Evolutionary conservation across 2,329 filamentous ascomycete genomes (phyloP).

Genomic region (Ophiostoma sp.): DNA sequence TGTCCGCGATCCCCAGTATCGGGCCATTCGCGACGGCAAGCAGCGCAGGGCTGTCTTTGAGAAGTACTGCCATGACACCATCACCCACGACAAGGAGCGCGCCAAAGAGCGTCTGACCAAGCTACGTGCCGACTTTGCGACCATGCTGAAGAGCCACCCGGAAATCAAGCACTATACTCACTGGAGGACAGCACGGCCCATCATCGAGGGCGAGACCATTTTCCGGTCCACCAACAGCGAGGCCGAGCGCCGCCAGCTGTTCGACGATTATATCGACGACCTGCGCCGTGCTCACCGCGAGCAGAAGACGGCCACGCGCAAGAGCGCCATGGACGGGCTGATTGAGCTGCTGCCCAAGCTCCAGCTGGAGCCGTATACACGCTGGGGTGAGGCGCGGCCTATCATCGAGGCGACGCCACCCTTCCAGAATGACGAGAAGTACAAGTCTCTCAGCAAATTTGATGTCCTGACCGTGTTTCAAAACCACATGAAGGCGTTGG

Average conservation of each 20-base stretch:
- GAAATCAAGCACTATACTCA: conserved; percentile 96
- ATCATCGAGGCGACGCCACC: conserved; percentile 71
- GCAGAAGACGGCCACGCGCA: conserved; percentile 64
- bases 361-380: conserved; percentile 84
- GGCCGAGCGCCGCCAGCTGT: conserved; percentile 78
- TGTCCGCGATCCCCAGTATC: conserved; percentile 87
- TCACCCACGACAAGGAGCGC: conserved; percentile 87
- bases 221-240: conserved; percentile 89
- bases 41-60: conserved; percentile 88
- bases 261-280: conserved; percentile 85
- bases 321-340: conserved; percentile 78
- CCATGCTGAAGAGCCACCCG: conserved; percentile 91
- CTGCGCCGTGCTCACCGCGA: conserved; percentile 77
- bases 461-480: conserved; percentile 92
- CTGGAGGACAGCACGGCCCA: conserved; percentile 92
- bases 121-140: conserved; percentile 86
- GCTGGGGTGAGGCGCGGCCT: conserved; percentile 85
- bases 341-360: conserved; percentile 71
- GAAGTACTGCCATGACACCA: conserved; percentile 87
- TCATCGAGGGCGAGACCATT: conserved; percentile 91
- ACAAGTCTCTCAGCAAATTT: conserved; percentile 76
- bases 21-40: conserved; percentile 85
- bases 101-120: conserved; percentile 90
- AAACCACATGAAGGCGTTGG: conserved; percentile 86
- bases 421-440: conserved; percentile 66